Base-by-base conservation (phyloP, 805 yeast genomes). In the Scheffersomyces ergatensis region DNA sequence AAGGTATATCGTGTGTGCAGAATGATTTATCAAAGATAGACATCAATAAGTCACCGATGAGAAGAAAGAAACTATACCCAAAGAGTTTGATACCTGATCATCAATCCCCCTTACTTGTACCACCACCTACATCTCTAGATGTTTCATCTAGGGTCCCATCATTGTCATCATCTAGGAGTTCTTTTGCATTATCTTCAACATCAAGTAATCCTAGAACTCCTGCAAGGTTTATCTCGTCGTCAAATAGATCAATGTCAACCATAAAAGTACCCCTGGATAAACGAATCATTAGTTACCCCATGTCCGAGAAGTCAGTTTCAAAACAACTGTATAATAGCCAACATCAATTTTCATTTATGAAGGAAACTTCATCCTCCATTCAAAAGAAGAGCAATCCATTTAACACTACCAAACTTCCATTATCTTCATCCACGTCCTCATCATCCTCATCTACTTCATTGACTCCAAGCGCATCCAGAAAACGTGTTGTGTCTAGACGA, bases 361-460 rank as follows among this genome's bases (percentile, higher is more conserved):
- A 56, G 31, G 70, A 63, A 8, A 69, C 74, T 0, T 48, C 71
- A 11, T 63, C 72, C 2, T 67, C 74, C 1, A 49, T 59, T 15
- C 58, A 58, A 42, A 64, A 67, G 41, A 63, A 59, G 45, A 29
- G 11, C 18, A 26, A 16, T 8, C 30, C 37, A n/a, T 29, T 29
- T 29, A n/a, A 14, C 5, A 13, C 29, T 11, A 9, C 29, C 30
- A 35, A 21, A 17, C 19, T 2, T 25, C 27, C 32, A 40, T 37
- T n/a, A n/a, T 6, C 24, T 21, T 21, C 24, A 2, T 34, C 33
- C n/a, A 33, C 33, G 15, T 15, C 23, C n/a, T 23, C 40, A 13
- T 9, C 19, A 5, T 15, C 34, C 3, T 6, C 18, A 4, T 18
- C 36, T 31, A 13, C 38, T 15, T 11, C 38, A 8, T 34, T 23